Percentiles rank a stretch among this genome's conserved stretches.
phyloP scores from a whole-genome alignment of 257 asterid species.

The Perilla frutescens region DNA sequence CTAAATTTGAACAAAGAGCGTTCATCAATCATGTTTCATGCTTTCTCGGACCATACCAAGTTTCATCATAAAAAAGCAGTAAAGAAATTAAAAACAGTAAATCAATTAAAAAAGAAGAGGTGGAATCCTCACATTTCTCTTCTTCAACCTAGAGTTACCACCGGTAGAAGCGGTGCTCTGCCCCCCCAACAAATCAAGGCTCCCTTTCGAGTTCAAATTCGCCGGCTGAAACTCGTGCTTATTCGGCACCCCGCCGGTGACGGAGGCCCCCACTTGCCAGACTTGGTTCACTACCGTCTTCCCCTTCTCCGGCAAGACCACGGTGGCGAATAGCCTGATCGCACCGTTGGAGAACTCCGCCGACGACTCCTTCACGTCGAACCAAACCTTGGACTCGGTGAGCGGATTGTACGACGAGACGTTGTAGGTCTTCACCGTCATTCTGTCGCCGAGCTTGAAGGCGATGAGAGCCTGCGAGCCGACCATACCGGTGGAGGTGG shows the following conservation, averaged over 20 bases:
- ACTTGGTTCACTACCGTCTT: constrained; percentile 59
- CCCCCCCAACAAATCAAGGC: constrained; percentile 61
- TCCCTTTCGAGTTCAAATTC: constrained; percentile 54
- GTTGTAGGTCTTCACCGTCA: constrained; percentile 61
- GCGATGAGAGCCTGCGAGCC: constrained; percentile 85
- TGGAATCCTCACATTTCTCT: constrained; percentile 63
- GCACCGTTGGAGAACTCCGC: constrained; percentile 51
- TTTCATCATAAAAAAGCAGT: background rate
- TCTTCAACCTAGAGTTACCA: constrained; percentile 53
- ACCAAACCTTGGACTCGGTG: constrained; percentile 63
- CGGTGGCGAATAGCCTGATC: constrained; percentile 64
- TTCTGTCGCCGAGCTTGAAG: constrained; percentile 49
- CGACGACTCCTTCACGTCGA: constrained; percentile 53
- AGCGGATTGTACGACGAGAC: constrained; percentile 42
- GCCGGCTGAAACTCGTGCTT: constrained; percentile 52
- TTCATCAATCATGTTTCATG: background rate
- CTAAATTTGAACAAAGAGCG: background rate
- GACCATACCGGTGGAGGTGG: constrained; percentile 65
- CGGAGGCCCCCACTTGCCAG: constrained; percentile 75
- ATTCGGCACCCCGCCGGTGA: constrained; percentile 52
- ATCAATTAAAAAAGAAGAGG: background rate
- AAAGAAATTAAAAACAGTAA: background rate
- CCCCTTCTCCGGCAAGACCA: constrained; percentile 62
- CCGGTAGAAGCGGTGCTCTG: constrained; percentile 42
- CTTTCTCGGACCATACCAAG: background rate